Base-by-base conservation (phyloP, 495 filamentous ascomycete species). In the Aspergillus saccharolyticus region DNA sequence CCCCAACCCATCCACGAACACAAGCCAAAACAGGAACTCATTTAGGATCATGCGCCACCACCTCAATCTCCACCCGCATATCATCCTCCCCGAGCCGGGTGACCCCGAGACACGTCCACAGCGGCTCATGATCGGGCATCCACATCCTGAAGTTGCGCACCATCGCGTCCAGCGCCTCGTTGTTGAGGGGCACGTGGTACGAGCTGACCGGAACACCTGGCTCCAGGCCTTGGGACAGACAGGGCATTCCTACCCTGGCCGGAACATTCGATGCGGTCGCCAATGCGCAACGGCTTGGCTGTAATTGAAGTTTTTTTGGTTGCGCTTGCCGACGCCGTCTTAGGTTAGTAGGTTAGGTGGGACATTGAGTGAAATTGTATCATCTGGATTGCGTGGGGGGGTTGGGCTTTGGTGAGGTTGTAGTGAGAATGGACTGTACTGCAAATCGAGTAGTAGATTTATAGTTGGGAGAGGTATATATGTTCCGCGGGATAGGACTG, bases 1-100 rank as follows among this genome's bases (percentile, higher is more conserved):
- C 5, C 5, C 5, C 33, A 39, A 5, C 14, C 33, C 33, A n/a
- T n/a, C n/a, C n/a, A n/a, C 10, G 25, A 30, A 30, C 4, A 30
- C 25, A 30, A 4, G 4, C 25, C 4, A 10, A 30, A 30, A 30
- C 25, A 4, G 17, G 9, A 46, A 46, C 4, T 15, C 15, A 55
- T 16, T 52, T 30, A 39, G 63, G 60, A 55, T 64, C 65, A 69
- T 78, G 65, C 12, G 80, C 79, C 46, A 68, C 67, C 44, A 82
- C 81, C 63, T 85, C 83, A 61, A 84, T 78, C 66, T 83, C 80
- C 25, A 82, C 74, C n/a, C 72, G 59, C 80, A 83, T 83, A 59
- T 65, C 71, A 55, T 72, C 72, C 45, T 74, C 57, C 6, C 66
- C 79, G 6, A 83, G 59, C 53, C 66, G 58, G 3, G 55, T 51